These are phyloP conservation scores for Tuber aestivum DNA, from an alignment of 495 filamentous ascomycete species.

Conservation along the genomic window DNA sequence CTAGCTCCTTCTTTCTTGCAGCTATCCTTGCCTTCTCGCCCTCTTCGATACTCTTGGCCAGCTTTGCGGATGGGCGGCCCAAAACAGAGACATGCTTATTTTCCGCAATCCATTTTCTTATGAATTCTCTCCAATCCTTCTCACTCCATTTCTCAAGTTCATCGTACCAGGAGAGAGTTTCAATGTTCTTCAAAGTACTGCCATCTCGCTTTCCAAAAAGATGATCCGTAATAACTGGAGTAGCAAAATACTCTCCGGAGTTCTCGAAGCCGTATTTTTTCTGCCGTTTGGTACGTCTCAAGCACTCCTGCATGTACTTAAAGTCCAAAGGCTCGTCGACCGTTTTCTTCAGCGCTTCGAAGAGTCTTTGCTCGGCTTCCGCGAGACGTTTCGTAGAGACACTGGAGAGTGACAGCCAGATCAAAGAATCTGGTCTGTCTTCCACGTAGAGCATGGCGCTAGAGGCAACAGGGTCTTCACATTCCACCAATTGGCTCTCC, in stretches of 20 bases:
- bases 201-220: slow-evolving; percentile 84
- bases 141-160: slow-evolving; percentile 72
- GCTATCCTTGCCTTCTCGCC: slow-evolving; percentile 57
- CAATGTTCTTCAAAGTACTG: slow-evolving; percentile 61
- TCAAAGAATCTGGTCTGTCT: slow-evolving; percentile 68
- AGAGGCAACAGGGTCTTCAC: slow-evolving; percentile 76
- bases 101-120: slow-evolving; percentile 78
- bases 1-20: slow-evolving; percentile 56
- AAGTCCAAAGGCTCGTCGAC: slow-evolving; percentile 77
- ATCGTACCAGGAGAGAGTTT: slow-evolving; percentile 67
- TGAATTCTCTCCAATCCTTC: slow-evolving; percentile 70
- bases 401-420: slow-evolving; percentile 74
- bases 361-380: slow-evolving; percentile 76
- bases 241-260: slow-evolving; percentile 67
- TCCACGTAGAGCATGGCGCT: slow-evolving; percentile 70
- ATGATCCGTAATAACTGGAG: slow-evolving; percentile 80
- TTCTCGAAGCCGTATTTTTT: slow-evolving; percentile 73
- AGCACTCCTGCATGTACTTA: slow-evolving; percentile 78
- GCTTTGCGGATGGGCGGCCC: slow-evolving; percentile 64
- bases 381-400: slow-evolving; percentile 80
- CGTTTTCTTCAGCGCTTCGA: slow-evolving; percentile 73
- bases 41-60: slow-evolving; percentile 43
- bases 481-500: slow-evolving; percentile 88
- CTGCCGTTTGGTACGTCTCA: slow-evolving; percentile 68
- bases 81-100: slow-evolving; percentile 81